These are phyloP conservation scores for Allium sativum DNA, from an alignment of 106 monocot species.

Conservation along the genomic window DNA sequence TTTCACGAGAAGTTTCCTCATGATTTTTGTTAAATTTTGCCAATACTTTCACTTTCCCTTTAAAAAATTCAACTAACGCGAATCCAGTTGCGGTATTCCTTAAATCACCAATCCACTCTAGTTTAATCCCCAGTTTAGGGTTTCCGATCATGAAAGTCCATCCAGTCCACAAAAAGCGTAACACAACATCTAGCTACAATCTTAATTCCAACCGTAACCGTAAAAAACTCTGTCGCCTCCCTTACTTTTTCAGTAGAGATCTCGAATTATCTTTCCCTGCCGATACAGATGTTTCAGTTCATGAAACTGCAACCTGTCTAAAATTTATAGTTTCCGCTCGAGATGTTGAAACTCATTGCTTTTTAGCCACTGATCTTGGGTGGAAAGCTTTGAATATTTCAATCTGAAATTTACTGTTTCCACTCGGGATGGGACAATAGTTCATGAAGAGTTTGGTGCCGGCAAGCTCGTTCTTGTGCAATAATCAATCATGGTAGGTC, in stretches of 20 bases:
- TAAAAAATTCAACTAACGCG: too few relatives aligned
- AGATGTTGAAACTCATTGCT: neutral
- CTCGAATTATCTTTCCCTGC: conserved; percentile 49
- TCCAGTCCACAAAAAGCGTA: too few relatives aligned
- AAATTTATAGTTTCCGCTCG: conserved; percentile 22
- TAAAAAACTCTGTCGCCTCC: conserved; percentile 55
- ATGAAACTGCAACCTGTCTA: conserved; percentile 18
- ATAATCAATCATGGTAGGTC: too few relatives aligned
- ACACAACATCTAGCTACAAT: too few relatives aligned
- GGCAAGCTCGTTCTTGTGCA: conserved; percentile 6
- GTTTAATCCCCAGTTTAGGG: too few relatives aligned
- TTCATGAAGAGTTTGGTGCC: conserved; percentile 8
- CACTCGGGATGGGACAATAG: conserved; percentile 20
- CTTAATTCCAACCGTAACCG: conserved; percentile 2
- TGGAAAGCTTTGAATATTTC: conserved; percentile 9
- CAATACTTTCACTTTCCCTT: too few relatives aligned
- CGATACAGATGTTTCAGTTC: conserved; percentile 35
- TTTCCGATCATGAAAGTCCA: conserved; percentile 8
- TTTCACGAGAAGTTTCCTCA: too few relatives aligned
- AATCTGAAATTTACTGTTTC: conserved; percentile 39
- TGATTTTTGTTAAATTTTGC: too few relatives aligned
- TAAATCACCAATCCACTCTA: too few relatives aligned
- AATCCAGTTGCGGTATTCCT: too few relatives aligned
- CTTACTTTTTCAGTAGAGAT: conserved; percentile 51
- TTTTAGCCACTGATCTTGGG: conserved; percentile 21